These are phyloP conservation scores for Rhizopus arrhizus DNA, from an alignment of 371 early-diverging fungal genomes.

Conservation along the genomic window DNA sequence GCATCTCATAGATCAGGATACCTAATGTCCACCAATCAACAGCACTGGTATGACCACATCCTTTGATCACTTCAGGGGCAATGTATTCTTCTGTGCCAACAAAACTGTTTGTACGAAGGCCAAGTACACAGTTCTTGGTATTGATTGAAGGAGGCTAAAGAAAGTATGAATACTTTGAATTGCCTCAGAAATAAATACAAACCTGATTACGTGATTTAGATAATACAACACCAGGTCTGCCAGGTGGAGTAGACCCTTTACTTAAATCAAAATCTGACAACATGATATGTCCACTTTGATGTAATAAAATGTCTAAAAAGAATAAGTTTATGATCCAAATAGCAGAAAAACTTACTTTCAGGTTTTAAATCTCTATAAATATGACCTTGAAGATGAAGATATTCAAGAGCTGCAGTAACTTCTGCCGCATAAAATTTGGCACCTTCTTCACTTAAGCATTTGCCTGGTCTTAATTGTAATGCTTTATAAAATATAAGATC, in stretches of 20 bases:
- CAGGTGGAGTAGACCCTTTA: conserved; percentile 81
- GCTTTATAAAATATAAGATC: conserved; percentile 37
- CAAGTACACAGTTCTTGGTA: conserved; percentile 85
- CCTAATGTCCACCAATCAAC: conserved; percentile 99
- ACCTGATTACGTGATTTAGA: conserved; percentile 53
- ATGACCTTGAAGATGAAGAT: conserved; percentile 94
- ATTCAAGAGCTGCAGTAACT: conserved; percentile 91
- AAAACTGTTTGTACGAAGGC: conserved; percentile 92
- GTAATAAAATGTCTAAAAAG: conserved; percentile 82
- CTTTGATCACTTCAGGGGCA: conserved; percentile 95
- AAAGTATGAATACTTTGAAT: background rate
- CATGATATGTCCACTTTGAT: conserved; percentile 95
- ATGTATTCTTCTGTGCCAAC: conserved; percentile 98
- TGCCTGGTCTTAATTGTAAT: conserved; percentile 83
- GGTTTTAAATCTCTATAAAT: conserved; percentile 99
- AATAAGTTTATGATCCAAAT: background rate
- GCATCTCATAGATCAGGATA: conserved; percentile 95
- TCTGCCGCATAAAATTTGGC: conserved; percentile 98
- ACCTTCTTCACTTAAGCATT: conserved; percentile 83
- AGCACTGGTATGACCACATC: conserved; percentile 88
- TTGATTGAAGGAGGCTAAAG: conserved; percentile 68
- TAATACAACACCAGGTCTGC: conserved; percentile 77
- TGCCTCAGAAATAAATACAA: conserved; percentile 16
- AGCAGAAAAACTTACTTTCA: conserved; percentile 74
- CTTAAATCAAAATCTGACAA: conserved; percentile 96